Percentiles rank a stretch among this genome's conserved stretches.
These are phyloP conservation scores for Mixia osmundae DNA, from an alignment of 1,284 basidiomycete species.

Conservation along the genomic window DNA sequence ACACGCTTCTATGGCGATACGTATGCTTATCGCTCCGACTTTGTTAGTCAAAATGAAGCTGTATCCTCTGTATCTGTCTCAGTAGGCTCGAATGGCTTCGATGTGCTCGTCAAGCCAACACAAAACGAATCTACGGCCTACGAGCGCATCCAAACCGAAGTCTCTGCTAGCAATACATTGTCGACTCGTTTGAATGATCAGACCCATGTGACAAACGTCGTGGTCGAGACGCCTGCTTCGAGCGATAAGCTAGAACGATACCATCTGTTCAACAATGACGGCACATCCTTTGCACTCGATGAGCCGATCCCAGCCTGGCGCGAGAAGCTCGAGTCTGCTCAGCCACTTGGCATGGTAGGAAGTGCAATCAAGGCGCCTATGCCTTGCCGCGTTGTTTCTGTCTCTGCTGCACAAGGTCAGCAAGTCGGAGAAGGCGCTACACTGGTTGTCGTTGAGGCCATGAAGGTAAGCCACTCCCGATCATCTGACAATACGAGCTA, in stretches of 20 bases:
- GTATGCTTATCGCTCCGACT: no score
- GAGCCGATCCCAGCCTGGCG: neutral
- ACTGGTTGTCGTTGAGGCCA: constrained; percentile 22
- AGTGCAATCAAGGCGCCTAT: constrained; percentile 6
- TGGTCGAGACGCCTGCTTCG: neutral
- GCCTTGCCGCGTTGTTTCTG: constrained; percentile 18
- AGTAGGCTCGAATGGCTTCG: no score
- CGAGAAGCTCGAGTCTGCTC: neutral
- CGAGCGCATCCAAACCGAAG: no score
- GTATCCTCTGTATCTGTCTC: no score
- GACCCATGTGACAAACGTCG: neutral
- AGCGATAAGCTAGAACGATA: constrained; percentile 12
- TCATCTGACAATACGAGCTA: no score
- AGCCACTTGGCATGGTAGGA: neutral
- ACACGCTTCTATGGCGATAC: no score
- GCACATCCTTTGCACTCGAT: neutral
- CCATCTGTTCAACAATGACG: neutral
- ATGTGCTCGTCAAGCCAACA: no score
- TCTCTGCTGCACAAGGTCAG: constrained; percentile 19
- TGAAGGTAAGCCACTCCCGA: no score
- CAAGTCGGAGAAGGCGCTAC: constrained; percentile 19
- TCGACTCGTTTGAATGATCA: constrained; percentile 22
- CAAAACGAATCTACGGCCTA: no score
- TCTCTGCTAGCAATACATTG: no score
- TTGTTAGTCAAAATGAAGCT: no score